A percentile compares a stretch with the other conserved stretches of the same genome.
phyloP scores from a whole-genome alignment of 352 stramenopile species.

The Globisporangium heterothallicum region DNA sequence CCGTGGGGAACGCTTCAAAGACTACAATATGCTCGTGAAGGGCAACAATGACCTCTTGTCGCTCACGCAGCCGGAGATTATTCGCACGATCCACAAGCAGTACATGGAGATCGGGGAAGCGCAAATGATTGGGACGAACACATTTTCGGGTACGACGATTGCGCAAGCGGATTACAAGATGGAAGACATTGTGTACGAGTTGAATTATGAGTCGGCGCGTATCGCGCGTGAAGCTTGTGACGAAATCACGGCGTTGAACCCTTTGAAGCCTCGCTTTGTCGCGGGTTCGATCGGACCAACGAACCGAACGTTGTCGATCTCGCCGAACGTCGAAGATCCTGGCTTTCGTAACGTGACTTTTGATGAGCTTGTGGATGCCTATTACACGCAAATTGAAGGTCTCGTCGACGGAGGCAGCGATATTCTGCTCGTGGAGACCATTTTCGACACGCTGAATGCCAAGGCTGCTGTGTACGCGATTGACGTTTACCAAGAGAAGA shows the following conservation, averaged over 20 bases:
- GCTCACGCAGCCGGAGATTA: conserved; percentile 93
- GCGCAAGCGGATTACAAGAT: conserved; percentile 97
- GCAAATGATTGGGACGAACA: conserved; percentile 97
- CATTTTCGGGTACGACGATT: conserved; percentile 95
- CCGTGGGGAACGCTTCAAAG: conserved; percentile 91
- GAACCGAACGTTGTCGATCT: conserved; percentile 95
- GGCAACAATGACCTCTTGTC: conserved; percentile 98
- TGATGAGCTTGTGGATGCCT: conserved; percentile 95
- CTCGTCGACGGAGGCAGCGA: conserved; percentile 94
- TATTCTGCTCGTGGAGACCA: conserved; percentile 96
- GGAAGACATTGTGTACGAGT: conserved; percentile 93
- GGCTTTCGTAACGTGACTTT: conserved; percentile 94
- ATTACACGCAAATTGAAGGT: conserved; percentile 93
- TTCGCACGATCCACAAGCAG: conserved; percentile 92
- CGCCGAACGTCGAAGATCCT: conserved; percentile 93
- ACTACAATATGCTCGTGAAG: conserved; percentile 91
- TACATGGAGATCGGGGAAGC: conserved; percentile 92
- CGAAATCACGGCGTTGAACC: conserved; percentile 90
- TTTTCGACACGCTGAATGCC: conserved; percentile 97
- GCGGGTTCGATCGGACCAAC: conserved; percentile 94
- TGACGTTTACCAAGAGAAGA: conserved; percentile 91
- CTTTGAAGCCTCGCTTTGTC: conserved; percentile 92
- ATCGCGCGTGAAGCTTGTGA: conserved; percentile 91
- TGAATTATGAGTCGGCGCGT: conserved; percentile 92
- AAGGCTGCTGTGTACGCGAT: conserved; percentile 95